Percentiles rank a stretch among this genome's conserved stretches.
Conservation (phyloP, 2,329 filamentous ascomycete genomes). For the Aplosporella prunicola region DNA sequence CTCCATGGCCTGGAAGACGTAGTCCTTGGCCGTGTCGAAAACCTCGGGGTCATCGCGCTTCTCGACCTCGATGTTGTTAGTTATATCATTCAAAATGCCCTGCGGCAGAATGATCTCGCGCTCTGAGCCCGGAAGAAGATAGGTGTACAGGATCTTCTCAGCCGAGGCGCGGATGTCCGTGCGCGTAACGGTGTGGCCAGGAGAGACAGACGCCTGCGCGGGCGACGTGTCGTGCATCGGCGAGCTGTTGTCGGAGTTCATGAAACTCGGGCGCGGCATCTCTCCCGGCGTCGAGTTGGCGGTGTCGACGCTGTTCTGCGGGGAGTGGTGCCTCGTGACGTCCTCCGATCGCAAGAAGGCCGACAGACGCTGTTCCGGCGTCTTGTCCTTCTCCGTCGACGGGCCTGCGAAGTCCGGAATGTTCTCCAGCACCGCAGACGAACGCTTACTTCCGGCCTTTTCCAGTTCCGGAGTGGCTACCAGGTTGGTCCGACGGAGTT, state of each 20-base stretch:
- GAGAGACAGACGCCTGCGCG: conserved; percentile 27
- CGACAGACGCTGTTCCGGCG: conserved; percentile 82
- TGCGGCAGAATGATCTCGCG: conserved; percentile 90
- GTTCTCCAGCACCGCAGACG: conserved; percentile 67
- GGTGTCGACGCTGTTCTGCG: conserved; percentile 39
- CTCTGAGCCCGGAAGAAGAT: conserved; percentile 87
- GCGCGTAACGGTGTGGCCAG: conserved; percentile 72
- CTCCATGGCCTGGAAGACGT: conserved; percentile 99
- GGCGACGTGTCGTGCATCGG: conserved; percentile 27
- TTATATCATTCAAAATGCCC: conserved; percentile 77
- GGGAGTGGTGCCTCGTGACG: conserved; percentile 36
- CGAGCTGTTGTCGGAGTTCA: conserved; percentile 68
- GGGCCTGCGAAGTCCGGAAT: conserved; percentile 45
- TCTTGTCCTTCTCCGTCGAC: conserved; percentile 55
- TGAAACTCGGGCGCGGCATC: conserved; percentile 47
- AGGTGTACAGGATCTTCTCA: conserved; percentile 98
- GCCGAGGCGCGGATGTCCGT: conserved; percentile 87
- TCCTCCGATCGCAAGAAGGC: conserved; percentile 65
- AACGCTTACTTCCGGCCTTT: conserved; percentile 66
- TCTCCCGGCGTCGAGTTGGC: conserved; percentile 40
- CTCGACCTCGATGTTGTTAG: conserved; percentile 77
- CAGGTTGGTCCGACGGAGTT: conserved; percentile 84
- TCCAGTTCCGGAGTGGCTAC: conserved; percentile 88
- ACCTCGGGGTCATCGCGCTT: conserved; percentile 93
- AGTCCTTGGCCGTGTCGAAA: conserved; percentile 96